Percentiles rank a stretch among this genome's conserved stretches.
These are phyloP conservation scores for Euryodendron excelsum DNA, from an alignment of 148 eudicot genomes.

Conservation along the genomic window DNA sequence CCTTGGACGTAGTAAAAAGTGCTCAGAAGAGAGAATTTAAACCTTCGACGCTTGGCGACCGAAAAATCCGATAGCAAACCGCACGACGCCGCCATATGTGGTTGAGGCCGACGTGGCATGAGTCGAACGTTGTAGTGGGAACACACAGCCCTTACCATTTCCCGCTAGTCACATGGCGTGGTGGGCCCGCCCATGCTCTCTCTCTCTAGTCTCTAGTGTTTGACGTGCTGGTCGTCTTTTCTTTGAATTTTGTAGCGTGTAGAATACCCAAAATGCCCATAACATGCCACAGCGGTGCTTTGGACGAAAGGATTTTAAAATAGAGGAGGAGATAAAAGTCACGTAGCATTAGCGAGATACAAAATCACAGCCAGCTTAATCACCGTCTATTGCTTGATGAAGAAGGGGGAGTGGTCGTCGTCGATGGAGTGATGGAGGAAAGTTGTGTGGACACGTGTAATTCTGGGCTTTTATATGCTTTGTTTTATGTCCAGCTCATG, in stretches of 20 bases:
- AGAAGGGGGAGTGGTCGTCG: too few relatives aligned
- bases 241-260: not conserved
- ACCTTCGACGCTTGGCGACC: too few relatives aligned
- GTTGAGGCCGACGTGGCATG: slow-evolving; percentile 18
- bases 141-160: not conserved
- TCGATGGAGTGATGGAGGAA: too few relatives aligned
- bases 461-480: too few relatives aligned
- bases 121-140: slow-evolving; percentile 28
- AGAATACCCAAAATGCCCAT: not conserved
- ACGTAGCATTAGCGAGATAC: too few relatives aligned
- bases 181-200: not conserved
- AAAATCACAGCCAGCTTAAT: not conserved
- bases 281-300: too few relatives aligned
- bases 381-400: not conserved
- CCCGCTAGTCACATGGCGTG: not conserved
- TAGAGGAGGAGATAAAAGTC: not conserved
- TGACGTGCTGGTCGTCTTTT: slow-evolving; percentile 5
- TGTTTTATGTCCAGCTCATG: too few relatives aligned
- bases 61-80: not conserved
- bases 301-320: too few relatives aligned
- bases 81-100: not conserved
- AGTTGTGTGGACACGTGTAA: too few relatives aligned
- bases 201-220: not conserved
- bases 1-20: too few relatives aligned
- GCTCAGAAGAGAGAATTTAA: not conserved